Base-by-base conservation (phyloP, 345 rosid genomes). In the Eucalyptus fibrosa region DNA sequence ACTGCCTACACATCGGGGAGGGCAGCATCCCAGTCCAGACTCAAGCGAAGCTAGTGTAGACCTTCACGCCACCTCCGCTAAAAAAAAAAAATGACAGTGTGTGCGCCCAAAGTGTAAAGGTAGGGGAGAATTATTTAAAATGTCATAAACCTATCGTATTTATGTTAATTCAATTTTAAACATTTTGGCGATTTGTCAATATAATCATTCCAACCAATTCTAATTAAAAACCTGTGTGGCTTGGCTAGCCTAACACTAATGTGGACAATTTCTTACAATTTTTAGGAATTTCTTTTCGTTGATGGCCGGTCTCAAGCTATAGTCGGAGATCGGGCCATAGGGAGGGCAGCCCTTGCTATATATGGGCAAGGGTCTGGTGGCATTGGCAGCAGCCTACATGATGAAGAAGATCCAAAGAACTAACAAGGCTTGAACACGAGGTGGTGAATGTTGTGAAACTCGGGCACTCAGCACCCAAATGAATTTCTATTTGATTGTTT, bases 151-250 rank as follows among this genome's bases (percentile, higher is more conserved):
- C 1, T 56, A 56, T 56, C 11, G 14, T 24, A 56, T 56, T 56
- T 56, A 23, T 9, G 0, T 1, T 23, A 56, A 56, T 56, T 56
- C 62, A 56, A 9, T 9, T 8, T 23, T 23, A 56, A 56, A 56
- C 0, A 53, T 56, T 56, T 56, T 56, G 1, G 1, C 3, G 30
- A 56, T 24, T 24, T 56, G 30, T 23, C 14, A 56, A 56, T 24
- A 23, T 56, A 56, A 0, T 24, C 6, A 9, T 56, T 56, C 14
- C 6, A 4, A 1, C 1, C 6, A 56, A 9, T 56, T 56, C 3
- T 56, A 1, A 56, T 56, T 9, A 23, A 26, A 56, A 56, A 56
- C 30, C 3, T 2, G 1, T 24, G 30, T 24, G 30, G 30, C 62
- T 56, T 56, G 14, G 30, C 14, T 24, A 2, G 26, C 30, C 6